A percentile compares a stretch with the other conserved stretches of the same genome.
phyloP scores from a whole-genome alignment of 2,329 filamentous ascomycete species.

The Penicillium glabrum region DNA sequence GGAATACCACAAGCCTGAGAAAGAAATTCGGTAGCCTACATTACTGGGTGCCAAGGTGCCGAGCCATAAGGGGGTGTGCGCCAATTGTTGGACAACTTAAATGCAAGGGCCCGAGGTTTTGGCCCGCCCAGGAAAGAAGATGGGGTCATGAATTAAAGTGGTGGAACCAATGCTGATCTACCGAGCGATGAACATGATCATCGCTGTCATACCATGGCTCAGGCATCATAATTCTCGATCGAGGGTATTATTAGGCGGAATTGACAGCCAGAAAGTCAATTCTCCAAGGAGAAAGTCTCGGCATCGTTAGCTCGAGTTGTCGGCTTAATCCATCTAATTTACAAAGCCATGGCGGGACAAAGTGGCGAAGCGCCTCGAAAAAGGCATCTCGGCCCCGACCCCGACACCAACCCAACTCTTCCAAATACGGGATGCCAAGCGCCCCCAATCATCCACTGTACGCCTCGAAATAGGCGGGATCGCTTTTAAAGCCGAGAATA shows the following conservation, averaged over 20 bases:
- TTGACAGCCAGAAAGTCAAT: background rate
- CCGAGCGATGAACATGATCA: background rate
- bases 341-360: background rate
- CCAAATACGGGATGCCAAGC: background rate
- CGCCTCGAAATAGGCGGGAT: background rate
- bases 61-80: background rate
- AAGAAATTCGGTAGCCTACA: background rate
- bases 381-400: background rate
- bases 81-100: too few relatives aligned
- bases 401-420: background rate
- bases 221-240: background rate
- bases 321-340: background rate
- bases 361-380: background rate
- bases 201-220: conserved; percentile 4
- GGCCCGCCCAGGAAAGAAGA: background rate
- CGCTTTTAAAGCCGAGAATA: background rate
- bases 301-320: background rate
- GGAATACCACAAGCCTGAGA: background rate
- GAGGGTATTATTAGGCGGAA: background rate
- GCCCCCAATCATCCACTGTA: background rate
- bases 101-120: background rate
- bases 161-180: conserved; percentile 21
- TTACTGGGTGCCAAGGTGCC: background rate
- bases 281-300: background rate
- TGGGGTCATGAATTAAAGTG: conserved; percentile 13